A percentile compares a stretch with the other conserved stretches of the same genome.
Conservation (phyloP, 83 land plant species). For the Thuja plicata region DNA sequence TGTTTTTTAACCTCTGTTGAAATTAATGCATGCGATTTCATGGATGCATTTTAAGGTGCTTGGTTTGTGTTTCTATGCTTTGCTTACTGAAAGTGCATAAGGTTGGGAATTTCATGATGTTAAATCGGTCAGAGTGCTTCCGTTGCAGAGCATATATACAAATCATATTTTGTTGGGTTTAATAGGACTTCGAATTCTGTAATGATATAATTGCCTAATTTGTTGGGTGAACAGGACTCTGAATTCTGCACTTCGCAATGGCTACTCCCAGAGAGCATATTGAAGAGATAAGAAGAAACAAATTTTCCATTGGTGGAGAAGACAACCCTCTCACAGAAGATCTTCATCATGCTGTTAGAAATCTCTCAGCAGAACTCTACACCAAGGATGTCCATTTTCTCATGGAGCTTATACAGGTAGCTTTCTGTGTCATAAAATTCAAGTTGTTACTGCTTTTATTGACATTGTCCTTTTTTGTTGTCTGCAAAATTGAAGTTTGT, state of each 20-base stretch:
- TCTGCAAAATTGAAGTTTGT: no score
- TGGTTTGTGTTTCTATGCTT: no score
- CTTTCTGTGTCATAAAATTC: neutral
- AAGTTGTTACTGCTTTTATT: neutral
- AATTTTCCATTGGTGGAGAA: slow-evolving; percentile 47
- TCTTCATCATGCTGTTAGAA: slow-evolving; percentile 56
- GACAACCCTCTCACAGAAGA: slow-evolving; percentile 40
- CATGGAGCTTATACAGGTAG: slow-evolving; percentile 75
- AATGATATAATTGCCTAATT: no score
- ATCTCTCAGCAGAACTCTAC: slow-evolving; percentile 63
- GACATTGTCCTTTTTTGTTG: neutral
- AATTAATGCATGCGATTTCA: no score
- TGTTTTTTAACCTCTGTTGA: no score
- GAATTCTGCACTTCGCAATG: neutral
- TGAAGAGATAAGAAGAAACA: slow-evolving; percentile 40
- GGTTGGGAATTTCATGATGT: no score
- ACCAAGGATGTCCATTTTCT: slow-evolving; percentile 71
- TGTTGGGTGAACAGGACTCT: neutral
- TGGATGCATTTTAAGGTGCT: no score
- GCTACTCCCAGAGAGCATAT: slow-evolving; percentile 38
- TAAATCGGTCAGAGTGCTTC: no score
- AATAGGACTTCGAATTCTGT: neutral
- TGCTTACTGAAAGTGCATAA: no score
- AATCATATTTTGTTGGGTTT: neutral
- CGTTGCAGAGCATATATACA: no score